Evolutionary conservation across 352 stramenopile genomes (phyloP), one percentile per base, ranked within the genome.

Genomic region (Phytophthora litchii): DNA sequence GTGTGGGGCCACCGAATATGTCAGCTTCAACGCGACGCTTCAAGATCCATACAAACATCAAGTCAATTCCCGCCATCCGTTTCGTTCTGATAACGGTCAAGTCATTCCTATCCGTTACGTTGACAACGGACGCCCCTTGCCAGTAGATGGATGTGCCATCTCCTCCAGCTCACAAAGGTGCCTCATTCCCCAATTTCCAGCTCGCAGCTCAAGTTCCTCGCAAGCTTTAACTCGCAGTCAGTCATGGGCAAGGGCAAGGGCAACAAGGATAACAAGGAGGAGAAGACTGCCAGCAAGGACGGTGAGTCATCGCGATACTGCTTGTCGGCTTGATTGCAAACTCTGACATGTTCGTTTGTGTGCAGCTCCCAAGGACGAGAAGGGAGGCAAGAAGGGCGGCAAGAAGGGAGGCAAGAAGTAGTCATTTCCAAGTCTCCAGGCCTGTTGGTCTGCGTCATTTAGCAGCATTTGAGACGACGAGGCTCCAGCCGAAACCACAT

Each of bases 371-470:
- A 58, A 68, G 52, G 64, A 72, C 7, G 65, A 66, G 54, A 69
- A 71, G 45, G 57, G 50, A 6, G 64, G 40, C 37, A 76, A 73
- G 63, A 76, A 76, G 51, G 65, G 64, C 17, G 71, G 67, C 60
- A 84, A 84, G 66, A 84, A 84, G 58, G 67, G 73, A 44, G 64
- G 61, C 64, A 86, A 86, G 76, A 83, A 86, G 73, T 82, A 79
- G 64, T 3, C 7, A 41, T 16, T n/a, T 36, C 16, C 31, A 25
- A 19, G 1, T 3, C 17, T 25, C 36, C 19, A 14, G 43, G 16
- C 23, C 23, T 27, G 3, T 49, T 7, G 23, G 52, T 57, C 29
- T 60, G 35, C 41, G 34, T 41, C 12, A 37, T 35, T 25, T 56
- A 51, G 60, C 60, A 43, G 20, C 40, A 48, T 54, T 17, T 38